Percentiles rank a stretch among this genome's conserved stretches.
Evolutionary conservation across 805 yeast species (phyloP).

Genomic region (Yamadazyma sp.): DNA sequence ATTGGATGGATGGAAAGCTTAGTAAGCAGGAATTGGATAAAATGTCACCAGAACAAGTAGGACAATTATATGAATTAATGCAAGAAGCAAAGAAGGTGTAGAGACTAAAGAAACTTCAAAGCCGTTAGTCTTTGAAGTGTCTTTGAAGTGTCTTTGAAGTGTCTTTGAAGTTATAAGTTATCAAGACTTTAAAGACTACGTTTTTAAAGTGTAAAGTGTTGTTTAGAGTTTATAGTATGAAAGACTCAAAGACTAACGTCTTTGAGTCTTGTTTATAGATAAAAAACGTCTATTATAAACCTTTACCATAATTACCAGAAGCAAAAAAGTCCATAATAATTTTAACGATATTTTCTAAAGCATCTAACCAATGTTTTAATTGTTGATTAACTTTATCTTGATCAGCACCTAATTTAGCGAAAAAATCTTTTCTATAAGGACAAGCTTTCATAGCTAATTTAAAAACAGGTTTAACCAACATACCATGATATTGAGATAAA

Average conservation of each 20-base stretch:
- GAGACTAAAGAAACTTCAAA: no score
- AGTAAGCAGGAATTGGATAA: conserved; percentile 66
- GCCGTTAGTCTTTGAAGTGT: no score
- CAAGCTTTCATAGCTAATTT: conserved; percentile 94
- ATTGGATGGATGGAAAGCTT: conserved; percentile 45
- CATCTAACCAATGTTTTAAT: conserved; percentile 68
- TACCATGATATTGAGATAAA: conserved; percentile 74
- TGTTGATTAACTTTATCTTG: conserved; percentile 64
- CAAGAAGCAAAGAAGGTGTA: conserved; percentile 52
- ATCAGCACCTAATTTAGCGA: conserved; percentile 75
- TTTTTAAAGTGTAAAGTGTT: no score
- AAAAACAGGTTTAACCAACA: conserved; percentile 81
- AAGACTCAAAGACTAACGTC: no score
- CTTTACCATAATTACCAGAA: conserved; percentile 84
- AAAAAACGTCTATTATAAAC: no score
- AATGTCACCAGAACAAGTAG: conserved; percentile 87
- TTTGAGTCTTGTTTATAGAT: no score
- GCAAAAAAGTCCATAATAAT: conserved; percentile 73
- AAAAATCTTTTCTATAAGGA: conserved; percentile 85
- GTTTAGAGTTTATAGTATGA: no score
- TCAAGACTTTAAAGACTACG: no score
- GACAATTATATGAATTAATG: conserved; percentile 77
- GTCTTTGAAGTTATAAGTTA: no score
- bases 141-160: no score
- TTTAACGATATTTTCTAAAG: conserved; percentile 71